A percentile compares a stretch with the other conserved stretches of the same genome.
Conservation (phyloP, 2,329 filamentous ascomycete species). For the Aureobasidium sp. region DNA sequence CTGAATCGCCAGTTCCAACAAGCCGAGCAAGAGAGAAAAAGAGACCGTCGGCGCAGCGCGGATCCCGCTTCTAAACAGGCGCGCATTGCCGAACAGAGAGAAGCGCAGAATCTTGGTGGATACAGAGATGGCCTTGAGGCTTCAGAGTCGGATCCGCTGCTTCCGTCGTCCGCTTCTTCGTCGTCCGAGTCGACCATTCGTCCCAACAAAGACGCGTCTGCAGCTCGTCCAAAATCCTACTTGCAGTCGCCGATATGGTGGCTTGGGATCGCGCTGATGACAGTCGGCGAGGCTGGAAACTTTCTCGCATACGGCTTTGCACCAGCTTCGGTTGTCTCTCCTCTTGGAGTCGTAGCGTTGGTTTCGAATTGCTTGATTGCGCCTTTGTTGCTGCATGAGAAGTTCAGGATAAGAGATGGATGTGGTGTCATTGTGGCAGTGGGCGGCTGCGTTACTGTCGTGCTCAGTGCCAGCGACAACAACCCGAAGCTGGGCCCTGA, state of each 20-base stretch:
- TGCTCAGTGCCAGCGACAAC: constrained; percentile 80
- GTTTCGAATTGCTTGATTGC: constrained; percentile 97
- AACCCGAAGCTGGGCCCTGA: constrained; percentile 87
- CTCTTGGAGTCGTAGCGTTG: constrained; percentile 90
- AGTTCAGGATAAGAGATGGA: constrained; percentile 75
- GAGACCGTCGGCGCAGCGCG: constrained; percentile 18
- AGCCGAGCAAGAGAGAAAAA: constrained; percentile 28
- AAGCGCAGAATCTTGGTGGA: constrained; percentile 11
- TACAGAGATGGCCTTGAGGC: constrained; percentile 32
- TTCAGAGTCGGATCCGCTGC: constrained; percentile 48
- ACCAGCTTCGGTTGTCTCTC: constrained; percentile 93
- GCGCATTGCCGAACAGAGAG: constrained; percentile 29
- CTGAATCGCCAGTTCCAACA: constrained; percentile 62
- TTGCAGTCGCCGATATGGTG: constrained; percentile 94
- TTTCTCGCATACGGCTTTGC: constrained; percentile 97
- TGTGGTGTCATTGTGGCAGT: constrained; percentile 84
- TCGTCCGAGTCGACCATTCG: constrained; percentile 36
- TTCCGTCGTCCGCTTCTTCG: constrained; percentile 34
- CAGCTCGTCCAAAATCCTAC: constrained; percentile 58
- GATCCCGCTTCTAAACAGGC: constrained; percentile 41
- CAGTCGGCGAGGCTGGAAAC: constrained; percentile 86
- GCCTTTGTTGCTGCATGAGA: constrained; percentile 86
- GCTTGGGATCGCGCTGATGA: constrained; percentile 88
- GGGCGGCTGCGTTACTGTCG: constrained; percentile 81
- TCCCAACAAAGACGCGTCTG: constrained; percentile 30